Evolutionary conservation across 2,329 filamentous ascomycete species (phyloP).

Genomic region (Calonectria naviculata): DNA sequence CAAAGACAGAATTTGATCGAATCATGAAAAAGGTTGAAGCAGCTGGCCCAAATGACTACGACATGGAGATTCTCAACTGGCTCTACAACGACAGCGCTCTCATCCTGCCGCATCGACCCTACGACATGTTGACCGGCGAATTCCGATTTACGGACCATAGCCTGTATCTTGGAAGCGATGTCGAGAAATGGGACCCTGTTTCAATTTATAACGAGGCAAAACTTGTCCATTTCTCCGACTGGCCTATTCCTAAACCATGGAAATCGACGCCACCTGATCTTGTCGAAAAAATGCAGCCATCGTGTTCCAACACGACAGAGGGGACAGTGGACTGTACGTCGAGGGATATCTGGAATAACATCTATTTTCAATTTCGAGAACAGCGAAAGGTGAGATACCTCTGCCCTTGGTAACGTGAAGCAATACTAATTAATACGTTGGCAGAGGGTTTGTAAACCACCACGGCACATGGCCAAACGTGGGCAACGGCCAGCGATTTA

Average conservation of each 20-base stretch:
- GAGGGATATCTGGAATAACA: constrained; percentile 32
- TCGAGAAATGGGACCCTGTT: constrained; percentile 68
- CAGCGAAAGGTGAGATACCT: constrained; percentile 30
- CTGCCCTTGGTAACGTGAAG: no score
- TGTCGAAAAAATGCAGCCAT: constrained; percentile 25
- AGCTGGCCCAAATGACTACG: constrained; percentile 56
- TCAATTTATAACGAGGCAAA: constrained; percentile 68
- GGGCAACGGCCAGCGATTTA: no score
- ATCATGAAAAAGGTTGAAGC: constrained; percentile 41
- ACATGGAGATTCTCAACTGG: constrained; percentile 76
- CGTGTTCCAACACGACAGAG: constrained; percentile 57
- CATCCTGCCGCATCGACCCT: constrained; percentile 72
- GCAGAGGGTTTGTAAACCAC: no score
- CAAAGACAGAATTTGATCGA: constrained; percentile 58
- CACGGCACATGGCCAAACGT: no score
- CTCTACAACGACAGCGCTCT: constrained; percentile 68
- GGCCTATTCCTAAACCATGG: constrained; percentile 74
- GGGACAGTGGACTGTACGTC: constrained; percentile 55
- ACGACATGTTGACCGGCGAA: constrained; percentile 71
- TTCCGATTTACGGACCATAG: constrained; percentile 64
- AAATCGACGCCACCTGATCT: constrained; percentile 30
- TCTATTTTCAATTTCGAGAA: constrained; percentile 62
- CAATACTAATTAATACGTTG: no score
- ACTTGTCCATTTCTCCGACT: constrained; percentile 78
- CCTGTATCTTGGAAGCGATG: constrained; percentile 52